Evolutionary conservation across 2,329 filamentous ascomycete species (phyloP).

Genomic region (Trichoderma sp.): DNA sequence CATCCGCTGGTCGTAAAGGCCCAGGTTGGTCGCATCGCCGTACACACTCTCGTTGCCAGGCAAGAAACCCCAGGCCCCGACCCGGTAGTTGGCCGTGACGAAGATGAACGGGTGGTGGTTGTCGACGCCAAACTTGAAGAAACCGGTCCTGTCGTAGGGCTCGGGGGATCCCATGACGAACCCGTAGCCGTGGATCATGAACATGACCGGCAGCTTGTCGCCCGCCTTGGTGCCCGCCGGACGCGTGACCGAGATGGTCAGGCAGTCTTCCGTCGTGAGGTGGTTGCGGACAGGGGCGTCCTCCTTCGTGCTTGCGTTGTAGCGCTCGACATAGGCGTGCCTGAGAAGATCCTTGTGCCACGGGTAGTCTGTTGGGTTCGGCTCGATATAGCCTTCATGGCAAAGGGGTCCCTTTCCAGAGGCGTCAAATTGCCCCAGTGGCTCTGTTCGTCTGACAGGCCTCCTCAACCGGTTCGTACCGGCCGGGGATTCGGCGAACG

Average conservation of each 20-base stretch:
- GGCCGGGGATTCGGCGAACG: constrained; percentile 63
- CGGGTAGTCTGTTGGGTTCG: background rate
- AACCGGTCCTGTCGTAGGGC: background rate
- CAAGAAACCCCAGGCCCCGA: constrained; percentile 15
- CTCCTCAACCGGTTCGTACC: constrained; percentile 61
- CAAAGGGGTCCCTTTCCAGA: constrained; percentile 49
- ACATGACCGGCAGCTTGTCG: constrained; percentile 56
- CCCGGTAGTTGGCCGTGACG: constrained; percentile 20
- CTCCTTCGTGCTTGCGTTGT: background rate
- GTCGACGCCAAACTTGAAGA: constrained; percentile 5
- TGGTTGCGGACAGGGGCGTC: background rate
- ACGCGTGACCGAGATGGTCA: constrained; percentile 52
- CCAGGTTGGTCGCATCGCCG: constrained; percentile 55
- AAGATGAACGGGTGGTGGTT: constrained; percentile 9
- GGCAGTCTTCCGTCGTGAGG: constrained; percentile 50
- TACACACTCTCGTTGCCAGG: background rate
- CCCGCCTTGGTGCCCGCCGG: constrained; percentile 47
- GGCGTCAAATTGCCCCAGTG: constrained; percentile 56
- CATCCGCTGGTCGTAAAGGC: constrained; percentile 71
- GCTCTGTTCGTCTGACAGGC: constrained; percentile 53
- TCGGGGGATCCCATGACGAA: constrained; percentile 26
- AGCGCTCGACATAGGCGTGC: too few species aligned
- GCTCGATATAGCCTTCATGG: constrained; percentile 52
- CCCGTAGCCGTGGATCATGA: constrained; percentile 61
- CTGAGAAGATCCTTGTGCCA: background rate